Base-by-base conservation (phyloP, 441 rosid species). In the Populus hybrid region DNA sequence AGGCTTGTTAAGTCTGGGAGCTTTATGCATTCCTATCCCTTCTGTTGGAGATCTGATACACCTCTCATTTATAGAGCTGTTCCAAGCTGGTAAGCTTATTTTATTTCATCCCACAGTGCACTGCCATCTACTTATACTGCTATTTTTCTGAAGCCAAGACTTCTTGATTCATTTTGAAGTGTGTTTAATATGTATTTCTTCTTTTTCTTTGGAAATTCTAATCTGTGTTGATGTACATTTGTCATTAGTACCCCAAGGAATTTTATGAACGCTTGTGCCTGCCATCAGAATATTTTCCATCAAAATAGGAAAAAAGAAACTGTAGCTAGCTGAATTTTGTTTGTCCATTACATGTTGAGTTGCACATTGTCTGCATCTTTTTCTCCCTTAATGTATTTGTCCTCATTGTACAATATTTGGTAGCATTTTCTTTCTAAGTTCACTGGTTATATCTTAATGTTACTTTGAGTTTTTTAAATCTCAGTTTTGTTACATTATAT, bases 51-150 rank as follows among this genome's bases (percentile, higher is more conserved):
- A 87, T 95, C 99, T 74, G 97, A 93, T 72, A 93, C 98, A n/a
- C 98, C 99, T 77, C 98, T 97, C 79, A 92, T 97, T 40, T 93
- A 95, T 78, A 86, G 98, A 88, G 99, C 99, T 76, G 97, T 97
- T 82, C 98, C 99, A 9, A 95, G 97, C 82, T 97, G 99, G 98
- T 97, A 88, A 77, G 86, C 26, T 28, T 18, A 21, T 32, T 74
- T 42, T 75, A 50, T 71, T 57, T 74, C 67, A 34, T 59, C 11
- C 26, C 16, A 72, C 72, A 64, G 24, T 23, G 40, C 72, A 67
- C 71, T 67, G 61, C 30, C 59, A 46, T 77, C 59, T 65, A 76
- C 5, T 63, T 9, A 1, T 76, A 18, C 34, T 68, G 32, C 71
- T 50, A 0, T 67, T 78, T 24, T 24, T 14, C 69, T 16, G 11